Evolutionary conservation across 2,329 filamentous ascomycete species (phyloP), one percentile per base, ranked within the genome.

Genomic region (Nemania serpens): DNA sequence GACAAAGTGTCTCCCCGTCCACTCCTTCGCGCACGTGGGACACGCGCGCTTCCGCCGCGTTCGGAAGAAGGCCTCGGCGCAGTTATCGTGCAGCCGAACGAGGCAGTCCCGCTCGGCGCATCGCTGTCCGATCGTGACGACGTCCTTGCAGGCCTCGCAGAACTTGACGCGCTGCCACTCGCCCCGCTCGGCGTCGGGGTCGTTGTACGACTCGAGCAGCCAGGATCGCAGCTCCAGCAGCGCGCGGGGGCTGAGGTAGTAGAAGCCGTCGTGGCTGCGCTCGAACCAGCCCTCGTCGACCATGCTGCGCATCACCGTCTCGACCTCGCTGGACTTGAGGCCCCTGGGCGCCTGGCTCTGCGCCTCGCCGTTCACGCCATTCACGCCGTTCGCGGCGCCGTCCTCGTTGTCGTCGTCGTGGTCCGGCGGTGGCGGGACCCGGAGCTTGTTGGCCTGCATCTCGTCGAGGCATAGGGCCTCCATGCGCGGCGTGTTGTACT

Each of bases 131-230:
- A 90, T 79, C 0, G 94, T 99, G 42, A 98, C 86, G 63, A 98
- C 89, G 66, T 97, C 93, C 74, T 87, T 90, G 76, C 95, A 99
- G 0, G 91, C 93, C 71, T 90, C 85, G 74, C 95, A 99, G 64
- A 88, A 86, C 77, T 95, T 96, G 73, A 99, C 90, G 64, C 87
- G 86, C 72, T 91, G 84, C 81, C 84, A 87, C 36, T 86, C 86
- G n/a, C 78, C 76, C 1, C 79, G 77, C 10, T 85, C 86, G 1
- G 81, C 80, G 10, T 86, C 84, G 0, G 82, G 77, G 57, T 96
- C 91, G 72, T 99, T 98, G 76, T 97, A 99, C 29, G 89, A 91
- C 55, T 91, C 90, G n/a, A 91, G 78, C 50, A 99, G 82, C 88
- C 93, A 98, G 1, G 84, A 82, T 59, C 89, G 83, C 59, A 99